Evolutionary conservation across 148 eudicot species (phyloP), one percentile per base, ranked within the genome.

Genomic region (Cornus controversa): DNA sequence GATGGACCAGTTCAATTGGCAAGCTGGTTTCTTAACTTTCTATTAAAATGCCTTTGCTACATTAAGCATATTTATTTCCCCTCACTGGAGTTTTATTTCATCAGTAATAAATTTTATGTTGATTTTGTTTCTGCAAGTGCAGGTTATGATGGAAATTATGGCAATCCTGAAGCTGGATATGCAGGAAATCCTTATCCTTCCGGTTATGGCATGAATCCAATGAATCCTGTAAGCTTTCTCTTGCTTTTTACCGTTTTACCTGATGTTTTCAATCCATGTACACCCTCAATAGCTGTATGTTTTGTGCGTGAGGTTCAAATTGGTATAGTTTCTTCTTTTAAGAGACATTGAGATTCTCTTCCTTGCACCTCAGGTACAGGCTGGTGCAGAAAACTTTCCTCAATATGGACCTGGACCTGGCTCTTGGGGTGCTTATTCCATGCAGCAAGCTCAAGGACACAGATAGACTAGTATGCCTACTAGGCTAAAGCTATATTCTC

Each of bases 321-420:
- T 7, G 23, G 34, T 2, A 5, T 31, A 73, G 36, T 10, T 73
- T 3, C 22, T n/a, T 26, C 37, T 75, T 64, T 64, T 40, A 4
- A 4, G 29, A 65, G 14, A n/a, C 24, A 45, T 36, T 70, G 54
- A 14, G 10, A 23, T 14, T 57, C 14, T 74, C 47, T 70, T 72
- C 20, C 27, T 24, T 47, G 8, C 14, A 29, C 74, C 60, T 67
- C 80, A 90, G 91, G 79, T 80, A 36, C 97, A 89, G 82, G 77
- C 87, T 83, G 90, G 90, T 78, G 91, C 80, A 62, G 96, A 93
- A 82, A 92, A 73, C 77, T 94, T 88, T 87, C 85, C 94, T 76
- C 97, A 86, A 67, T 91, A 93, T 87, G 96, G 83, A 78, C 85
- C 91, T 77, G 97, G 88, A 29, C 91, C 90, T 67, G 95, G 92